Evolutionary conservation across 495 filamentous ascomycete species (phyloP), one percentile per base, ranked within the genome.

Genomic region (Penicillium cataractarum): DNA sequence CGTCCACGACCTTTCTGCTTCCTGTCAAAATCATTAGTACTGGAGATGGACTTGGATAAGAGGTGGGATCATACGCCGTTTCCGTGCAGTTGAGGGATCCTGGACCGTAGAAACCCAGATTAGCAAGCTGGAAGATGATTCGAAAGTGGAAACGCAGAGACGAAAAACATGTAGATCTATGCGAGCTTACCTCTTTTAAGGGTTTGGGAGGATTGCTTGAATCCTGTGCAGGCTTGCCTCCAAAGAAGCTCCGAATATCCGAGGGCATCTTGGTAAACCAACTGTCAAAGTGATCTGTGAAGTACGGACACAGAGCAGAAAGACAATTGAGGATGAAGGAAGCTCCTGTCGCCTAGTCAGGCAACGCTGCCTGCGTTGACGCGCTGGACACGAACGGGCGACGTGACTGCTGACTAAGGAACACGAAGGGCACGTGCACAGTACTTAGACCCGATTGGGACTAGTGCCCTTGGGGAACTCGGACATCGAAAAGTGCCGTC

Each of bases 231-330:
- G 74, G 64, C 72, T 82, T 82, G 59, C 86, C 83, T 17, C 85
- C 85, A 74, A 96, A 95, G 69, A 94, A 96, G 65, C 76, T 88
- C 55, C 92, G 80, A 62, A 96, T 96, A 80, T 96, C 92, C 35
- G 83, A 60, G 62, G 91, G 84, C 90, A 92, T 93, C 26, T 55
- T 72, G 60, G 29, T 7, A 26, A 6, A 22, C 31, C 37, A 12
- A 35, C 37, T 42, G 7, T 26, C 29, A 7, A 26, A 32, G n/a
- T 8, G 10, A 19, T 26, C 21, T 35, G 27, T 17, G 4, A 58
- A 55, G 39, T 7, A 39, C 29, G 27, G 40, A 50, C 22, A 3
- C n/a, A 29, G 40, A 46, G 21, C 40, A 37, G 9, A 3, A 27
- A 8, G 21, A 32, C 57, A 48, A 61, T 61, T 59, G 46, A 35